Percentiles rank a stretch among this genome's conserved stretches.
Conservation (phyloP, 164 flowering plant genomes). For the Annona squamosa region DNA sequence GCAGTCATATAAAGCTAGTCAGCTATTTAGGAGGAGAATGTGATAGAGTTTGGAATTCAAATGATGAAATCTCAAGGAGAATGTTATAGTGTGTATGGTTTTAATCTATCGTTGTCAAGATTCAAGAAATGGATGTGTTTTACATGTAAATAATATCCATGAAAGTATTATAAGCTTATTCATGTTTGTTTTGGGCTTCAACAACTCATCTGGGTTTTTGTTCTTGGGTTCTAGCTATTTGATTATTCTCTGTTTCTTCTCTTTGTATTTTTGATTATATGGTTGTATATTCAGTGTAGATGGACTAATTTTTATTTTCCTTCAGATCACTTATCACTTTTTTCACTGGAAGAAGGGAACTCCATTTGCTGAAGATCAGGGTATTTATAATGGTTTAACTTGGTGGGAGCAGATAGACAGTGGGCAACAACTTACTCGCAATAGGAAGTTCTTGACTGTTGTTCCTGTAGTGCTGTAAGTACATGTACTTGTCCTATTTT, state of each 20-base stretch:
- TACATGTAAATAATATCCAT: no score
- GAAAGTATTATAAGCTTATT: no score
- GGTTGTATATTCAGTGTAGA: background rate
- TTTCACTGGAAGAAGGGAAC: conserved; percentile 80
- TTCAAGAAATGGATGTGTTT: no score
- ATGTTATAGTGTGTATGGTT: no score
- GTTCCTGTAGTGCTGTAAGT: conserved; percentile 69
- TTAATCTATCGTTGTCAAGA: no score
- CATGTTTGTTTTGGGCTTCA: no score
- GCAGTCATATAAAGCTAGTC: no score
- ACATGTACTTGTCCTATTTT: background rate
- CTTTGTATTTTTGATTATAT: background rate
- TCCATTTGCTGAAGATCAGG: conserved; percentile 75
- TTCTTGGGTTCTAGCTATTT: background rate
- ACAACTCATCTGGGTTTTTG: background rate
- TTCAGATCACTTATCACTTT: conserved; percentile 17
- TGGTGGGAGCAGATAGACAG: conserved; percentile 82
- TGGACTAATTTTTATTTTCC: background rate
- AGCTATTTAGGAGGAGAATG: no score
- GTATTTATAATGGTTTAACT: conserved; percentile 60
- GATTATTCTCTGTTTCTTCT: background rate
- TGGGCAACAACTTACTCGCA: conserved; percentile 64
- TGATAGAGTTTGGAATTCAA: no score
- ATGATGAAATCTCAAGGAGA: no score
- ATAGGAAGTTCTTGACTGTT: conserved; percentile 56